Percentiles rank a stretch among this genome's conserved stretches.
Evolutionary conservation across 139 green algal genomes (phyloP).

Genomic region (Chlamydomonas sp.): DNA sequence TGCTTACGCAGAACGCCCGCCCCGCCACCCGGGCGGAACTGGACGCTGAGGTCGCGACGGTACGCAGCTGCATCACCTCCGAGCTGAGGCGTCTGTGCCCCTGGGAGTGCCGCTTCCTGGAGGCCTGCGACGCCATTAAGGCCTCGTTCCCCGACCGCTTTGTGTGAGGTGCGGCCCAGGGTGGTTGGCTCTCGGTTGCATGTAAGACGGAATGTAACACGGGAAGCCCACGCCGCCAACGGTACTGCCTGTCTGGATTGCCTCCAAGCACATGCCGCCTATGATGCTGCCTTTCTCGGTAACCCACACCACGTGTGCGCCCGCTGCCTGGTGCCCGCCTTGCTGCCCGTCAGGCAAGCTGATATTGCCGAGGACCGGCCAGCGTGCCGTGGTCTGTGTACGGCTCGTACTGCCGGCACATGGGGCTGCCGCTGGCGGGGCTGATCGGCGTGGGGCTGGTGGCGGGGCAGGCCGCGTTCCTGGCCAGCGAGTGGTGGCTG

Average conservation of each 20-base stretch:
- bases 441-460: constrained; percentile 62
- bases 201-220: too few species aligned
- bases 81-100: neutral
- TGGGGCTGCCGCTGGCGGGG: constrained; percentile 33
- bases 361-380: constrained; percentile 52
- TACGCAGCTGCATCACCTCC: neutral
- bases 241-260: too few species aligned
- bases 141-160: neutral
- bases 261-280: too few species aligned
- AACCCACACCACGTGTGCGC: too few species aligned
- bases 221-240: too few species aligned
- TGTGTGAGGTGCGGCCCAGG: neutral
- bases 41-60: neutral
- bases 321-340: too few species aligned
- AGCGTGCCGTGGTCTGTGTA: constrained; percentile 75
- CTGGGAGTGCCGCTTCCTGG: neutral
- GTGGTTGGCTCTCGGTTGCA: too few species aligned
- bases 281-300: too few species aligned
- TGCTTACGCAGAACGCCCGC: neutral
- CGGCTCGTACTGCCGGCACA: constrained; percentile 51
- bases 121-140: neutral
- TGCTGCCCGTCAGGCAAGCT: constrained; percentile 33
- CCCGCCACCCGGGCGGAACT: neutral
- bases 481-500: constrained; percentile 79
- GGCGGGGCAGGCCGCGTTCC: constrained; percentile 66